phyloP scores from a whole-genome alignment of 306 rosid species.

The Sesbania bispinosa region DNA sequence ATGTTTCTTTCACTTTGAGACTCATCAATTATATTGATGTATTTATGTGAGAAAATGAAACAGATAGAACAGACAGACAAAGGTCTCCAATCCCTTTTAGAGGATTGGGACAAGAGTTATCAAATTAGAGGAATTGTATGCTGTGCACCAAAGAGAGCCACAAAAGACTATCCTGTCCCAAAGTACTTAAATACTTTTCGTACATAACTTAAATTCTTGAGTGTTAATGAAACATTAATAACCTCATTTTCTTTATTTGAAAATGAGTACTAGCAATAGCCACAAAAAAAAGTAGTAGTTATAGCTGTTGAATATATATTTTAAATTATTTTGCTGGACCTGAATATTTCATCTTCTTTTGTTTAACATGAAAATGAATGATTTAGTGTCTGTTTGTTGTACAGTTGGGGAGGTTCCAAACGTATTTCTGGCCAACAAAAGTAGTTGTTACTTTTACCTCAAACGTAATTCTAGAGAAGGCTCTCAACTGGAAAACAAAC shows the following conservation, averaged over 20 bases:
- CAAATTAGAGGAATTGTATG: slow-evolving; percentile 8
- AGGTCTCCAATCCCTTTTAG: slow-evolving; percentile 6
- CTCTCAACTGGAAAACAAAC: no score
- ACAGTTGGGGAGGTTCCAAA: no score
- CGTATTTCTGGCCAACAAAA: no score
- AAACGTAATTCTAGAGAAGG: no score
- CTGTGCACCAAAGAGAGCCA: neutral
- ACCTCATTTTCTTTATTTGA: neutral
- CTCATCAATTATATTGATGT: slow-evolving; percentile 3
- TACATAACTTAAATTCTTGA: neutral
- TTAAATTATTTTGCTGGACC: slow-evolving; percentile 5
- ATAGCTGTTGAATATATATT: neutral
- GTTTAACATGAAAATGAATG: neutral
- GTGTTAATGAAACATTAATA: neutral
- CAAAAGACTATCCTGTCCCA: neutral
- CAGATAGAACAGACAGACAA: neutral
- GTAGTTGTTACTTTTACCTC: no score
- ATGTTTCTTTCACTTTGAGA: slow-evolving; percentile 24
- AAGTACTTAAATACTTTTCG: slow-evolving; percentile 3
- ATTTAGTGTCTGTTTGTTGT: no score
- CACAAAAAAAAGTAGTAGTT: neutral
- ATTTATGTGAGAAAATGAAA: slow-evolving; percentile 18
- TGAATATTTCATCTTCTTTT: neutral
- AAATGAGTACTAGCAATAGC: neutral
- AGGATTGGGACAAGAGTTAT: no score